phyloP scores from a whole-genome alignment of 352 stramenopile genomes.

The Pythium utonaiense region DNA sequence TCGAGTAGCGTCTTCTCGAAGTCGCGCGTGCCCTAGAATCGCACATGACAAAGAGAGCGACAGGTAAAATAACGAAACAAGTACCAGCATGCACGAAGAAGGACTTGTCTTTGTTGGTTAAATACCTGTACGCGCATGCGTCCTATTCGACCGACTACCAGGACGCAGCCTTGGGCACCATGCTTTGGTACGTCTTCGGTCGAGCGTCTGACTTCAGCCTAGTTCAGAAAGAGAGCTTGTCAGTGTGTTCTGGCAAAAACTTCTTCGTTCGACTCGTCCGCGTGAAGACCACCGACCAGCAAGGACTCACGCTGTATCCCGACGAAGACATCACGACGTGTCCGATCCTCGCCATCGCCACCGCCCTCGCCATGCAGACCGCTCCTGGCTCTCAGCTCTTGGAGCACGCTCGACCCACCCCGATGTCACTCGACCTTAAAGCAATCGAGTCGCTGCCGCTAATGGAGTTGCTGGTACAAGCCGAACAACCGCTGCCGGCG shows the following conservation, averaged over 20 bases:
- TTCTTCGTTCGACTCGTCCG: constrained; percentile 11
- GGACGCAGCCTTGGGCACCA: constrained; percentile 17
- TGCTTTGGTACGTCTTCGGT: constrained; percentile 28
- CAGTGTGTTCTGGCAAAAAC: not conserved
- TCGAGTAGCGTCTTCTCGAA: constrained; percentile 3
- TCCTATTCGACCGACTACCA: constrained; percentile 7
- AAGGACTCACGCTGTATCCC: constrained; percentile 6
- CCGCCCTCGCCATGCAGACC: constrained; percentile 13
- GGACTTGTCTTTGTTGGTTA: not conserved
- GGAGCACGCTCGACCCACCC: too few species aligned
- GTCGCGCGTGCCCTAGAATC: not conserved
- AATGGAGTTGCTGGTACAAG: too few species aligned
- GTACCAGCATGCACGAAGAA: not conserved
- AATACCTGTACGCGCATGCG: not conserved
- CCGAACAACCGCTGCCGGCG: too few species aligned
- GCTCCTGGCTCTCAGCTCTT: too few species aligned
- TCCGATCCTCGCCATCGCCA: constrained; percentile 7
- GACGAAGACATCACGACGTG: constrained; percentile 6
- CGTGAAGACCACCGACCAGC: constrained; percentile 11
- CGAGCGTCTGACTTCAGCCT: constrained; percentile 26
- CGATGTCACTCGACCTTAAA: too few species aligned
- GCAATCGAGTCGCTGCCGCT: too few species aligned
- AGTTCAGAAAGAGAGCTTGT: constrained; percentile 18
- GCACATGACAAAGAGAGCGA: not conserved
- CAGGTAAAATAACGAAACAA: not conserved